phyloP scores from a whole-genome alignment of 1,284 basidiomycete genomes.

The Porodaedalea pini region DNA sequence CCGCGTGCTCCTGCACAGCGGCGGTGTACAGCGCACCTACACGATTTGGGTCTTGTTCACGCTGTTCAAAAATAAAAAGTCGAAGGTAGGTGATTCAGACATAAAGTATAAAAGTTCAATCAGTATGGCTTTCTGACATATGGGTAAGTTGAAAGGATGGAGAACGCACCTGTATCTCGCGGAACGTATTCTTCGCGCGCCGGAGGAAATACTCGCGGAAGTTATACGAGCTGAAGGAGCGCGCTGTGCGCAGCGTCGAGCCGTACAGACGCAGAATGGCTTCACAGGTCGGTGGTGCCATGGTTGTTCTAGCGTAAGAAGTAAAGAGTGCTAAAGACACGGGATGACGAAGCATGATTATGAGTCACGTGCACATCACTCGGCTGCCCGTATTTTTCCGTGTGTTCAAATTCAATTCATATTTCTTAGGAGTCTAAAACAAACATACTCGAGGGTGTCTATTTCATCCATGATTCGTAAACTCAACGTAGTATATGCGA shows the following conservation, averaged over 20 bases:
- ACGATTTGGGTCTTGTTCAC: conserved; percentile 56
- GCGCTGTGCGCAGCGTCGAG: conserved; percentile 68
- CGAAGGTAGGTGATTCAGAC: too few relatives aligned
- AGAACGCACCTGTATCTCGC: conserved; percentile 56
- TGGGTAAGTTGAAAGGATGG: conserved; percentile 8
- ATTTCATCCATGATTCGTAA: too few relatives aligned
- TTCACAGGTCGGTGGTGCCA: conserved; percentile 55
- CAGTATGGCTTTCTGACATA: too few relatives aligned
- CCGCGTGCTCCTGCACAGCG: conserved; percentile 67
- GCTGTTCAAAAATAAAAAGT: too few relatives aligned
- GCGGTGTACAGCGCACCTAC: conserved; percentile 66
- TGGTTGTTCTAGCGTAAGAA: conserved; percentile 10
- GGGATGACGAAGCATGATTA: not conserved
- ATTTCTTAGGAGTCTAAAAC: too few relatives aligned
- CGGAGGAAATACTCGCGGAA: conserved; percentile 81
- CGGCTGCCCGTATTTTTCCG: too few relatives aligned
- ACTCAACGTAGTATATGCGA: too few relatives aligned
- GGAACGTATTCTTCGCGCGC: conserved; percentile 67
- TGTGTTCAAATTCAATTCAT: too few relatives aligned
- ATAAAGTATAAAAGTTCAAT: too few relatives aligned
- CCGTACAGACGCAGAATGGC: conserved; percentile 71
- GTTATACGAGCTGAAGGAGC: conserved; percentile 86
- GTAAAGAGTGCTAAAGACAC: not conserved
- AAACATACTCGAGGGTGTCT: too few relatives aligned
- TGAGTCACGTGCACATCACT: not conserved